A percentile compares a stretch with the other conserved stretches of the same genome.
phyloP scores from a whole-genome alignment of 1,284 basidiomycete genomes.

The Cystobasidiaceae sp. region DNA sequence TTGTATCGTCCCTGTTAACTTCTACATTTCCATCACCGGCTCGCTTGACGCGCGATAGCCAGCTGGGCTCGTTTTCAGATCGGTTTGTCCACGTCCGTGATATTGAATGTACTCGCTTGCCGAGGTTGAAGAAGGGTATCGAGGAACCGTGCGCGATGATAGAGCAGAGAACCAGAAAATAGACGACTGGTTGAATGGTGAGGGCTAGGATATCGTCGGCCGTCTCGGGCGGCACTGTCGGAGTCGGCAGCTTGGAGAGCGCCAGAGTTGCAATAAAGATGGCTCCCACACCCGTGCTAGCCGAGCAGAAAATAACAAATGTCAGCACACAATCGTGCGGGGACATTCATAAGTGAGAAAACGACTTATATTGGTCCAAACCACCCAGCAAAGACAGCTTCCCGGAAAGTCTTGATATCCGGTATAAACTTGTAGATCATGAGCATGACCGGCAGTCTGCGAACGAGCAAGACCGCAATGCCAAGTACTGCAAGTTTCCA shows the following conservation, averaged over 20 bases:
- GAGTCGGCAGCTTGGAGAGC: constrained; percentile 24
- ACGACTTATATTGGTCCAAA: too few relatives aligned
- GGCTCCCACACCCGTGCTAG: constrained; percentile 54
- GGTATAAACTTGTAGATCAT: constrained; percentile 82
- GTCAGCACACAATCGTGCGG: too few relatives aligned
- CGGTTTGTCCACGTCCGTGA: constrained; percentile 60
- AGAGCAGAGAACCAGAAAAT: constrained; percentile 71
- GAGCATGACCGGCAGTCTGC: constrained; percentile 76
- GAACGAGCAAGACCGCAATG: constrained; percentile 68
- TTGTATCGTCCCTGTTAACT: constrained; percentile 21
- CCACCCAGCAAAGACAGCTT: constrained; percentile 76
- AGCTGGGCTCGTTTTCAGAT: constrained; percentile 55
- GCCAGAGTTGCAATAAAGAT: constrained; percentile 81
- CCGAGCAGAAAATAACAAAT: too few relatives aligned
- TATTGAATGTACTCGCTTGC: constrained; percentile 85
- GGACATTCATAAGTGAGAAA: too few relatives aligned
- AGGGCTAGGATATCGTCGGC: constrained; percentile 64
- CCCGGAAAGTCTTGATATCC: constrained; percentile 80
- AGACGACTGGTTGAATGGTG: constrained; percentile 79
- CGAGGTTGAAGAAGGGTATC: constrained; percentile 86
- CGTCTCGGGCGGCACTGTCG: constrained; percentile 51
- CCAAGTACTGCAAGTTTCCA: constrained; percentile 79
- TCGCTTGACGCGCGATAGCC: constrained; percentile 70
- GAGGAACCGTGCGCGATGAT: constrained; percentile 63
- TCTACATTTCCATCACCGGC: constrained; percentile 68